Conservation (phyloP, 2,329 filamentous ascomycete genomes). For the Aciculosporium take region DNA sequence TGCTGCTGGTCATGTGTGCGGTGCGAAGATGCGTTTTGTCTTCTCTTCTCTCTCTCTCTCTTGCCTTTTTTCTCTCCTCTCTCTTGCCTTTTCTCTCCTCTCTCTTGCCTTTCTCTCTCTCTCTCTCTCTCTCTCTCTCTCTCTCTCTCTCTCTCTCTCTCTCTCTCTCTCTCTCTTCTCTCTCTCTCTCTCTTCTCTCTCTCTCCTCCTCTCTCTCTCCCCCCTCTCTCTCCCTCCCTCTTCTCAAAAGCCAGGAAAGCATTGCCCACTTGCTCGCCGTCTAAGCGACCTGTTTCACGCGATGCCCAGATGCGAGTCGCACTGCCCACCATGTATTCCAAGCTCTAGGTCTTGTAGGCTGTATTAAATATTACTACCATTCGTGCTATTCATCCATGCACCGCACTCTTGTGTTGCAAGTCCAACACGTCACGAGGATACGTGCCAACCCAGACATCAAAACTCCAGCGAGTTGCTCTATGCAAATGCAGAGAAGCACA, state of each 20-base stretch:
- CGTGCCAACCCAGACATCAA: not conserved
- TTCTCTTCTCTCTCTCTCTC: not conserved
- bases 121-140: not conserved
- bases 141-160: not conserved
- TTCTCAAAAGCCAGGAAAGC: not conserved
- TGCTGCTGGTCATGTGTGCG: too few relatives aligned
- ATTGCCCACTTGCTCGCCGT: not conserved
- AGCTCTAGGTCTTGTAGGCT: not conserved
- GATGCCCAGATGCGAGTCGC: too few relatives aligned
- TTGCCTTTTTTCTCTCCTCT: not conserved
- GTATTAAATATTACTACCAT: conserved; percentile 5
- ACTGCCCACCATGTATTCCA: not conserved
- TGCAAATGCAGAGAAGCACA: conserved; percentile 2
- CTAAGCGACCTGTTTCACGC: not conserved
- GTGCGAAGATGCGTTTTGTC: not conserved
- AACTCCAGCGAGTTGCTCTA: conserved; percentile 3
- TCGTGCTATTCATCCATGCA: not conserved
- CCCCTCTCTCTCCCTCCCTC: conserved; percentile 1
- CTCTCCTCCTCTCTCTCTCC: not conserved
- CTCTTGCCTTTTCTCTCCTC: not conserved
- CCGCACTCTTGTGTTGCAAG: too few relatives aligned
- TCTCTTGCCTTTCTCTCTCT: not conserved
- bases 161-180: not conserved
- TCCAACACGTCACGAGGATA: too few relatives aligned
- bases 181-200: not conserved